A percentile compares a stretch with the other conserved stretches of the same genome.
phyloP scores from a whole-genome alignment of 2,329 filamentous ascomycete species.

The Scytalidium sp. region DNA sequence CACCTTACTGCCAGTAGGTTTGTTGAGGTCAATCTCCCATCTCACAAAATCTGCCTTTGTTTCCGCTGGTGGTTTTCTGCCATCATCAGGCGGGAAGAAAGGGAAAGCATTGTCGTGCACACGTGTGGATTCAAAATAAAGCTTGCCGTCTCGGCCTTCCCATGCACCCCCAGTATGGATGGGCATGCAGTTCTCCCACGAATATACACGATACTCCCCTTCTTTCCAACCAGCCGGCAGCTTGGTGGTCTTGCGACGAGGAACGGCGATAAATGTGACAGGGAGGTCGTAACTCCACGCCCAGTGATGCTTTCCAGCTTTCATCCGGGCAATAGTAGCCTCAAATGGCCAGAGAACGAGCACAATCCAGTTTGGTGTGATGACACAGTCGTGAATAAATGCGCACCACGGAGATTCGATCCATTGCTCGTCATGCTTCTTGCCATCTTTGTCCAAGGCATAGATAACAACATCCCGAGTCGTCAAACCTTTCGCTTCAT shows the following conservation, averaged over 20 bases:
- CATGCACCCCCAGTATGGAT: slow-evolving; percentile 10
- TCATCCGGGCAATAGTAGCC: slow-evolving; percentile 33
- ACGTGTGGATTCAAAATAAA: slow-evolving; percentile 34
- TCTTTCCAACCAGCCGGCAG: slow-evolving; percentile 23
- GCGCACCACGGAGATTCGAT: slow-evolving; percentile 46
- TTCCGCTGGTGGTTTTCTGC: slow-evolving; percentile 25
- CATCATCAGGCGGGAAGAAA: slow-evolving; percentile 36
- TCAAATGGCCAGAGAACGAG: slow-evolving; percentile 44
- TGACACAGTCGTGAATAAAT: slow-evolving; percentile 46
- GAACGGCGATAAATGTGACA: slow-evolving; percentile 51
- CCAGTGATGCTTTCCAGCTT: slow-evolving; percentile 43
- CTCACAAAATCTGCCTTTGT: slow-evolving; percentile 39
- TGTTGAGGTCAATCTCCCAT: slow-evolving; percentile 36
- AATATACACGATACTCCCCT: slow-evolving; percentile 20
- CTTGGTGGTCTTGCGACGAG: slow-evolving; percentile 42
- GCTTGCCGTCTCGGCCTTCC: slow-evolving; percentile 32
- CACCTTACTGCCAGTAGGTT: slow-evolving; percentile 22
- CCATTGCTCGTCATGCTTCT: slow-evolving; percentile 42
- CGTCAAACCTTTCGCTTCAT: slow-evolving; percentile 40
- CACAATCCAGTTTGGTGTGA: slow-evolving; percentile 43
- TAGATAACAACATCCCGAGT: slow-evolving; percentile 42
- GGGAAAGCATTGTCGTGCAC: slow-evolving; percentile 35
- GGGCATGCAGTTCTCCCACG: slow-evolving; percentile 32
- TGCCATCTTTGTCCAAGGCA: slow-evolving; percentile 38
- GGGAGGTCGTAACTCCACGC: slow-evolving; percentile 50